These are phyloP conservation scores for Suhomyces taliae DNA, from an alignment of 1,139 yeast species.

Conservation along the genomic window DNA sequence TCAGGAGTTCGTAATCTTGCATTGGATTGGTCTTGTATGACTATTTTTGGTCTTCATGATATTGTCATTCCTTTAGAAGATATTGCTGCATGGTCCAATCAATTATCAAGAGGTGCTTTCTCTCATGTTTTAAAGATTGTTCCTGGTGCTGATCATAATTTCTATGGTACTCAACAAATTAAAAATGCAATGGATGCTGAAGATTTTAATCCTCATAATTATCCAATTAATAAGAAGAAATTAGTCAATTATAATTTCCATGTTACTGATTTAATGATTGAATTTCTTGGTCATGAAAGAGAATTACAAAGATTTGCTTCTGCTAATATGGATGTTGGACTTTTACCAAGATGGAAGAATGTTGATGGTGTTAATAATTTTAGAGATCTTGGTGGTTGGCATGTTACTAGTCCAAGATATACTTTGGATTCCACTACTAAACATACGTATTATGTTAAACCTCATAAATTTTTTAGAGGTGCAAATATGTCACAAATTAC, in stretches of 20 bases:
- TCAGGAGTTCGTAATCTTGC: constrained; percentile 42
- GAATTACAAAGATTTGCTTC: constrained; percentile 55
- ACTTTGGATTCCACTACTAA: constrained; percentile 10
- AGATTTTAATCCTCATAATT: constrained; percentile 32
- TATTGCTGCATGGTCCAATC: constrained; percentile 56
- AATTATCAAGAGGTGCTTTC: constrained; percentile 49
- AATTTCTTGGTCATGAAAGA: constrained; percentile 51
- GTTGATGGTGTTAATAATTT: constrained; percentile 73
- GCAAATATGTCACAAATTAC: constrained; percentile 60
- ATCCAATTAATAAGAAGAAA: constrained; percentile 47
- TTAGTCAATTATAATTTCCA: constrained; percentile 56
- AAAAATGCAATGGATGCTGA: constrained; percentile 30
- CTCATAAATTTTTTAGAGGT: constrained; percentile 59
- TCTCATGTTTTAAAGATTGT: constrained; percentile 59
- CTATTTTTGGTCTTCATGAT: constrained; percentile 73
- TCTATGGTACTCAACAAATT: constrained; percentile 50
- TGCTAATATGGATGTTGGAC: constrained; percentile 36
- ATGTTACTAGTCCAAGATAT: constrained; percentile 35
- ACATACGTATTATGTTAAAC: constrained; percentile 44
- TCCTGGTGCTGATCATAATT: constrained; percentile 78
- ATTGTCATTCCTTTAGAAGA: constrained; percentile 64
- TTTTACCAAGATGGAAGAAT: constrained; percentile 54
- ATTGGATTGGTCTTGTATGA: constrained; percentile 53
- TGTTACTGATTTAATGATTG: constrained; percentile 53
- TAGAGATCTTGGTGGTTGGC: constrained; percentile 83